Percentiles rank a stretch among this genome's conserved stretches.
Evolutionary conservation across 1,139 yeast genomes (phyloP).

Genomic region (Nakaseomyces nivariensis): DNA sequence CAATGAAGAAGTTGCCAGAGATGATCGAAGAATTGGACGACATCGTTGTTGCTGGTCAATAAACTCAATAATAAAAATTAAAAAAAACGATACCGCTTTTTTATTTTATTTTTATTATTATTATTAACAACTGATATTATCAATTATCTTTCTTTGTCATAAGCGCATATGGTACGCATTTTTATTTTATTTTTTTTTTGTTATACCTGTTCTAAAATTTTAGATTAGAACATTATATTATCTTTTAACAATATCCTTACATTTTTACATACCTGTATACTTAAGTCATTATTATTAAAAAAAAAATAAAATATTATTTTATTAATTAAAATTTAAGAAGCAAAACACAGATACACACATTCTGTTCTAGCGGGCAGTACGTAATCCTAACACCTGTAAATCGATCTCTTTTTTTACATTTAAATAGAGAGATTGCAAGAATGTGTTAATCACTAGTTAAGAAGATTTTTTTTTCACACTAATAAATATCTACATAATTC

Average conservation of each 20-base stretch:
- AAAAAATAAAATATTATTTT: neutral
- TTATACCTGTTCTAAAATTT: neutral
- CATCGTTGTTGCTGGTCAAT: slow-evolving; percentile 4
- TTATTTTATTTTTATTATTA: too few relatives aligned
- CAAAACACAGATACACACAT: neutral
- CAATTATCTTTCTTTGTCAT: neutral
- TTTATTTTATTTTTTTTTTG: neutral
- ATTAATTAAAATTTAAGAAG: neutral
- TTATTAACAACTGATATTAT: neutral
- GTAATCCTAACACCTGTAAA: too few relatives aligned
- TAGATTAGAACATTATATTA: neutral
- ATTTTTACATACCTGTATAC: slow-evolving; percentile 2
- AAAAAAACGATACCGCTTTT: neutral
- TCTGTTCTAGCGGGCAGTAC: too few relatives aligned
- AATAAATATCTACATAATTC: neutral
- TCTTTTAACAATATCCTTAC: neutral
- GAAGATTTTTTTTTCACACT: too few relatives aligned
- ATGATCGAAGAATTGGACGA: slow-evolving; percentile 39
- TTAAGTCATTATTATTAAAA: neutral
- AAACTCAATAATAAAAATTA: neutral
- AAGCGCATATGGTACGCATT: slow-evolving; percentile 3
- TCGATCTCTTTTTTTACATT: too few relatives aligned
- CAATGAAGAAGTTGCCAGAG: slow-evolving; percentile 51
- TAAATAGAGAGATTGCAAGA: too few relatives aligned
- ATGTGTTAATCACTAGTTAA: too few relatives aligned